A percentile compares a stretch with the other conserved stretches of the same genome.
Conservation (phyloP, 2,329 filamentous ascomycete genomes). For the Pseudopithomyces maydicus region DNA sequence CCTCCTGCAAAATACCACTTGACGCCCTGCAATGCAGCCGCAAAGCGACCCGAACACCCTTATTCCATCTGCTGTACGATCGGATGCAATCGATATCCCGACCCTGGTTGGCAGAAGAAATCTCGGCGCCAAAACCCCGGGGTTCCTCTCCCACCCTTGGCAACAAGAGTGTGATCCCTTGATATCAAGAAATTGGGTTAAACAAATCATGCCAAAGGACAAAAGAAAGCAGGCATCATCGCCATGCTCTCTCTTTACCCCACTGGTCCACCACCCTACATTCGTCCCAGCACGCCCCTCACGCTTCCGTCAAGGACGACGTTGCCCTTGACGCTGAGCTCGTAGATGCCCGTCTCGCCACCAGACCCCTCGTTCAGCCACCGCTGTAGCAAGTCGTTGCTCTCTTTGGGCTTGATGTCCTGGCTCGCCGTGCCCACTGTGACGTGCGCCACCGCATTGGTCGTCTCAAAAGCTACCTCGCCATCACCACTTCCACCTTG, state of each 20-base stretch:
- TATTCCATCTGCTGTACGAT: neutral
- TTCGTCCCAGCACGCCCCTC: slow-evolving; percentile 46
- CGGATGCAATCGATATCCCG: too few relatives aligned
- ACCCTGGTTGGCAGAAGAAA: neutral
- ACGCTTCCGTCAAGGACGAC: slow-evolving; percentile 62
- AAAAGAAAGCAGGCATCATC: neutral
- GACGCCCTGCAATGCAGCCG: slow-evolving; percentile 11
- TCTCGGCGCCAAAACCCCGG: too few relatives aligned
- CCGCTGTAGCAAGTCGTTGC: slow-evolving; percentile 77
- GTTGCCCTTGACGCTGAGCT: slow-evolving; percentile 59
- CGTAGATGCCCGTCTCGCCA: slow-evolving; percentile 58
- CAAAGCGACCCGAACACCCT: neutral
- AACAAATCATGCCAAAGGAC: neutral
- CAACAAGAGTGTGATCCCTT: neutral
- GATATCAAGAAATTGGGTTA: neutral
- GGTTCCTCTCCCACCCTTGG: too few relatives aligned
- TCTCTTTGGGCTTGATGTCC: slow-evolving; percentile 88
- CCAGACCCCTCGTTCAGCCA: slow-evolving; percentile 71
- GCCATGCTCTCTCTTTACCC: neutral
- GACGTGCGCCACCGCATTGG: slow-evolving; percentile 82
- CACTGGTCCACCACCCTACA: slow-evolving; percentile 19
- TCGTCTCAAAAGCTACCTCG: slow-evolving; percentile 60
- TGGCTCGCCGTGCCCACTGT: slow-evolving; percentile 81
- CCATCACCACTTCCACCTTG: slow-evolving; percentile 49
- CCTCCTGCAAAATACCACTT: neutral